A percentile compares a stretch with the other conserved stretches of the same genome.
phyloP scores from a whole-genome alignment of 2,329 filamentous ascomycete species.

The Fusarium falciforme region DNA sequence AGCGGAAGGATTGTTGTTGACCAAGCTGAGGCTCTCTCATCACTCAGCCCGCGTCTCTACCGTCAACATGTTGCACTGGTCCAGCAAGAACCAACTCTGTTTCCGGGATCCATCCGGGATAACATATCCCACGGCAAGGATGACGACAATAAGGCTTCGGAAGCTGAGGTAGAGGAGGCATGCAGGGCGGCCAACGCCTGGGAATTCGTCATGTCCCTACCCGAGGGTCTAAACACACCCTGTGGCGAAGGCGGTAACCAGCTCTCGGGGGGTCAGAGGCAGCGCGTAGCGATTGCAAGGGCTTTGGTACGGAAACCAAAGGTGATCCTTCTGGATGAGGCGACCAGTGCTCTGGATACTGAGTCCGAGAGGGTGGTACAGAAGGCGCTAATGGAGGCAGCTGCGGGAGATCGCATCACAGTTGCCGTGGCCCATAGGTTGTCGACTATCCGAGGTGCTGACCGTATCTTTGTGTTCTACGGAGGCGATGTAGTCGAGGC shows the following conservation, averaged over 20 bases:
- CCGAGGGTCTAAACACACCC: not conserved
- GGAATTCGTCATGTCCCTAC: constrained; percentile 2
- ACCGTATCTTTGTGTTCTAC: constrained; percentile 7
- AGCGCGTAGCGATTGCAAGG: not conserved
- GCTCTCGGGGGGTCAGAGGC: constrained; percentile 5
- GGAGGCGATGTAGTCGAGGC: constrained; percentile 6
- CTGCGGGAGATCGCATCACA: not conserved
- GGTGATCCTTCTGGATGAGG: constrained; percentile 10
- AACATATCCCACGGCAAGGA: constrained; percentile 66
- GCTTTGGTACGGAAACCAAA: constrained; percentile 6
- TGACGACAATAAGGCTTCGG: not conserved
- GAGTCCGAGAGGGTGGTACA: constrained; percentile 15
- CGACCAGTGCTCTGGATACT: constrained; percentile 6
- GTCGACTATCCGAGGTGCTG: constrained; percentile 9
- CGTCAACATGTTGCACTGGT: constrained; percentile 63
- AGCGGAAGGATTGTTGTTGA: constrained; percentile 53
- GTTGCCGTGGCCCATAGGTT: constrained; percentile 24
- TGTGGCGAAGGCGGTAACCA: not conserved
- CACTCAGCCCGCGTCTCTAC: constrained; percentile 59
- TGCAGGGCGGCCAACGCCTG: not conserved
- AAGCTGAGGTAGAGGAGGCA: not conserved
- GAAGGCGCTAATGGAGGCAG: constrained; percentile 6
- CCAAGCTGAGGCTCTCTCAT: constrained; percentile 39
- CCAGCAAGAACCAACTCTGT: constrained; percentile 71
- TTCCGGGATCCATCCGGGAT: constrained; percentile 81